A percentile compares a stretch with the other conserved stretches of the same genome.
phyloP scores from a whole-genome alignment of 2,329 filamentous ascomycete species.

The Cladosporium colombiae region DNA sequence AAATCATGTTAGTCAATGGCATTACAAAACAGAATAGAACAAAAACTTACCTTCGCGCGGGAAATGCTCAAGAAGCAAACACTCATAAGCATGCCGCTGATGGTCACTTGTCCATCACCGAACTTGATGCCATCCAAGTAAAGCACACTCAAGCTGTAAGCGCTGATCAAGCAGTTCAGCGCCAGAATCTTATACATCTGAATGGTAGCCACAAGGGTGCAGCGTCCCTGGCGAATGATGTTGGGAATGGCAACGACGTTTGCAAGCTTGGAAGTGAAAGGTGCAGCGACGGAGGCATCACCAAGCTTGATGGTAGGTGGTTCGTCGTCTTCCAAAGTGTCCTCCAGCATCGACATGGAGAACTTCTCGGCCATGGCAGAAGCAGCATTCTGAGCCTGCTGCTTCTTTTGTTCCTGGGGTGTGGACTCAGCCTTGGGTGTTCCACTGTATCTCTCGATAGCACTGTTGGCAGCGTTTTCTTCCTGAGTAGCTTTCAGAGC shows the following conservation, averaged over 20 bases:
- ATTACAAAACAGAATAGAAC: not conserved
- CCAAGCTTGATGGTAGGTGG: conserved; percentile 95
- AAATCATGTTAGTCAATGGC: conserved; percentile 32
- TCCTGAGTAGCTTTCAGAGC: conserved; percentile 51
- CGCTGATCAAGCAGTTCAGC: conserved; percentile 95
- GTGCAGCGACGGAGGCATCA: conserved; percentile 93
- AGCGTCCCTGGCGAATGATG: conserved; percentile 96
- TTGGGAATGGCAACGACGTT: conserved; percentile 97
- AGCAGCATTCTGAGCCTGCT: conserved; percentile 68
- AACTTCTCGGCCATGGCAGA: conserved; percentile 82
- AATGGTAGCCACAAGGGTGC: conserved; percentile 95
- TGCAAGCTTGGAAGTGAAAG: conserved; percentile 95
- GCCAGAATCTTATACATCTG: conserved; percentile 99
- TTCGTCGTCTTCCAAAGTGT: conserved; percentile 82
- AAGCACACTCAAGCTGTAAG: conserved; percentile 92
- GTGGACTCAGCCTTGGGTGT: conserved; percentile 29
- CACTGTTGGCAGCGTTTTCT: conserved; percentile 45
- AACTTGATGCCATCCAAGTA: conserved; percentile 99
- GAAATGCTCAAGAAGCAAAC: conserved; percentile 99
- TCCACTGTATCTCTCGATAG: conserved; percentile 29
- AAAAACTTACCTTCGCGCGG: conserved; percentile 69
- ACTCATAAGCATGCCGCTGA: conserved; percentile 99
- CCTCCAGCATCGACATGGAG: conserved; percentile 83
- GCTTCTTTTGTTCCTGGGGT: conserved; percentile 55
- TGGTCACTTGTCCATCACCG: conserved; percentile 95